Evolutionary conservation across 1,139 yeast genomes (phyloP).

Genomic region (Blastobotrys ciferrii): DNA sequence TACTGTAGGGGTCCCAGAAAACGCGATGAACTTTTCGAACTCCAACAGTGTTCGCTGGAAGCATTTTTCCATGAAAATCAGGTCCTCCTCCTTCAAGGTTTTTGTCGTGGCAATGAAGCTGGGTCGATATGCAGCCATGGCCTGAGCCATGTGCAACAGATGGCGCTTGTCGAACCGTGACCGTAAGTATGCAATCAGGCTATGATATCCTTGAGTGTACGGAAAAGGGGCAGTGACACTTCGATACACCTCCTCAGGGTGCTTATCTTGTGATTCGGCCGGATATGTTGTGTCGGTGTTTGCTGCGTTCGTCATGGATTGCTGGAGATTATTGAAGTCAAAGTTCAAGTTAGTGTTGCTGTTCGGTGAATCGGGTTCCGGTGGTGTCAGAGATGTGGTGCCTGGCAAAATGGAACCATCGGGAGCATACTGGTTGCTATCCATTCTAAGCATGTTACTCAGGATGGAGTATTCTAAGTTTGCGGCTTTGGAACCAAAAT

Average conservation of each 20-base stretch:
- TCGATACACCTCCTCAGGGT: conserved; percentile 34
- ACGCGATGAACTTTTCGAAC: conserved; percentile 75
- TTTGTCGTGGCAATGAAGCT: conserved; percentile 91
- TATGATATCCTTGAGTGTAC: conserved; percentile 88
- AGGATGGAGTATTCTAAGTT: conserved; percentile 77
- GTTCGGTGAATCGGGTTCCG: background rate
- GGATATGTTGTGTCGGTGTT: background rate
- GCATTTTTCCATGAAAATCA: conserved; percentile 92
- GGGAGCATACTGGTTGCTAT: background rate
- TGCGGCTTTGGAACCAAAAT: conserved; percentile 73
- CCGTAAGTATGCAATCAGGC: conserved; percentile 69
- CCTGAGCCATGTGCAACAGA: conserved; percentile 79
- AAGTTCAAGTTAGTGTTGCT: conserved; percentile 5
- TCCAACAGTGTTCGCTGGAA: conserved; percentile 87
- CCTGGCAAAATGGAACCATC: background rate
- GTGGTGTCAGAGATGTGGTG: conserved; percentile 2
- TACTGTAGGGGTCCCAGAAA: conserved; percentile 89
- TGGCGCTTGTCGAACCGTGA: conserved; percentile 68
- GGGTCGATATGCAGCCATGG: conserved; percentile 88
- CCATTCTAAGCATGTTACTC: conserved; percentile 57
- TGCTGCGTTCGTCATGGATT: background rate
- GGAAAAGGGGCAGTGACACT: conserved; percentile 58
- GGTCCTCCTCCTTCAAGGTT: conserved; percentile 81
- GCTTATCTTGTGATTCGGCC: conserved; percentile 15
- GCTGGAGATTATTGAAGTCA: conserved; percentile 9